phyloP scores from a whole-genome alignment of 2,329 filamentous ascomycete genomes.

The Rhynchosporium graminicola region DNA sequence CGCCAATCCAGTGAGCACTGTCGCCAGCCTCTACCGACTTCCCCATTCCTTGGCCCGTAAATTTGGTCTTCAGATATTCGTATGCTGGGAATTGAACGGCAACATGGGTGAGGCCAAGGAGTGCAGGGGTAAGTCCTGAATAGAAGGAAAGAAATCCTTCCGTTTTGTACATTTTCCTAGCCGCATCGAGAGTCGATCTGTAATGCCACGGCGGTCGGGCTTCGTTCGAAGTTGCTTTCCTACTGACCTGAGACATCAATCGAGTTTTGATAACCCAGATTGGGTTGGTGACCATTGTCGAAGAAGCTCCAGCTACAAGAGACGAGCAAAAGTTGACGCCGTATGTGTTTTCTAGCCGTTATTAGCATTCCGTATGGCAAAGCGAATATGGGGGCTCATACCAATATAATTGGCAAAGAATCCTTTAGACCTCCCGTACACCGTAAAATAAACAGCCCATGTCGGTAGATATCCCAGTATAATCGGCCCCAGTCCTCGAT shows the following conservation, averaged over 20 bases:
- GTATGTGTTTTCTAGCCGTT: slow-evolving; percentile 69
- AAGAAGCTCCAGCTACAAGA: slow-evolving; percentile 86
- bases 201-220: slow-evolving; percentile 86
- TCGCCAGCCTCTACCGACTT: slow-evolving; percentile 55
- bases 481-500: slow-evolving; percentile 91
- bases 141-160: slow-evolving; percentile 93
- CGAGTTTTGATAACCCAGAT: slow-evolving; percentile 99
- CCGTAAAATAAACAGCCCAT: slow-evolving; percentile 97
- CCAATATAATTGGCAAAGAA: slow-evolving; percentile 68
- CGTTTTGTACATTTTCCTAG: slow-evolving; percentile 89
- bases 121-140: slow-evolving; percentile 86
- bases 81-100: slow-evolving; percentile 97
- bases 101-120: slow-evolving; percentile 90
- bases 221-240: slow-evolving; percentile 52
- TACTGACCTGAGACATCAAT: slow-evolving; percentile 87
- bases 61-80: slow-evolving; percentile 86
- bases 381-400: slow-evolving; percentile 39
- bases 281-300: slow-evolving; percentile 91
- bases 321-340: slow-evolving; percentile 86
- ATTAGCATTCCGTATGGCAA: neutral
- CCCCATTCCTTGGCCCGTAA: slow-evolving; percentile 89
- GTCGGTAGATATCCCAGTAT: slow-evolving; percentile 94
- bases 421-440: slow-evolving; percentile 87
- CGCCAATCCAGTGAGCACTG: slow-evolving; percentile 76
- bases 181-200: slow-evolving; percentile 83